phyloP scores from a whole-genome alignment of 805 yeast genomes.

The Candida nanaspora region DNA sequence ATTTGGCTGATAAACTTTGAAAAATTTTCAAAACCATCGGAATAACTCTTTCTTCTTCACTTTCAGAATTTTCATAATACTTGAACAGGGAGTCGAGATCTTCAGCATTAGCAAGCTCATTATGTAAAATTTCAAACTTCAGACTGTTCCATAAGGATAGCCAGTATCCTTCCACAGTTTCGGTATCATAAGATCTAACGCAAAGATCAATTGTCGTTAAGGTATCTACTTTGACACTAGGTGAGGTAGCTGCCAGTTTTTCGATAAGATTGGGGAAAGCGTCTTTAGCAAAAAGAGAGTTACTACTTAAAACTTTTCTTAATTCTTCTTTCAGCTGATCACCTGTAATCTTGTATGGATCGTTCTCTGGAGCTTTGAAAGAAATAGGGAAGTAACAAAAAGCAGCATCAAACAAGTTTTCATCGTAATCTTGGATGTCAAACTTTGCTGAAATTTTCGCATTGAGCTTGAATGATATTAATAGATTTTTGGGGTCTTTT shows the following conservation, averaged over 20 bases:
- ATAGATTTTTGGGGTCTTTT: constrained; percentile 86
- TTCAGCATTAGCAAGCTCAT: constrained; percentile 36
- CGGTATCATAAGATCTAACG: constrained; percentile 41
- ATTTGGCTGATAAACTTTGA: constrained; percentile 32
- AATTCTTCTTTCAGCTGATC: constrained; percentile 59
- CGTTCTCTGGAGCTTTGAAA: constrained; percentile 86
- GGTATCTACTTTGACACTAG: constrained; percentile 67
- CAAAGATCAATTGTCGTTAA: constrained; percentile 55
- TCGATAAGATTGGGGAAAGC: constrained; percentile 72
- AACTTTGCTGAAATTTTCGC: constrained; percentile 35
- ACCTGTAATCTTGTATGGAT: constrained; percentile 77
- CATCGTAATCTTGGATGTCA: constrained; percentile 35
- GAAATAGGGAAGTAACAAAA: constrained; percentile 97
- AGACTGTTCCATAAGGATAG: constrained; percentile 76
- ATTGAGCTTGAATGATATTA: constrained; percentile 60
- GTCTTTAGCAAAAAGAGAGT: constrained; percentile 58
- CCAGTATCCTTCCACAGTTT: constrained; percentile 56
- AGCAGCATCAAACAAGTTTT: constrained; percentile 76
- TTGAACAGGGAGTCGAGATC: constrained; percentile 17
- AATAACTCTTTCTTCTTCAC: constrained; percentile 26
- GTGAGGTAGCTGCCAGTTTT: constrained; percentile 71
- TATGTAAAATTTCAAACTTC: constrained; percentile 83
- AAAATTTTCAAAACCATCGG: constrained; percentile 39
- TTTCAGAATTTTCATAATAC: constrained; percentile 24
- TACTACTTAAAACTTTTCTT: constrained; percentile 55